A percentile compares a stretch with the other conserved stretches of the same genome.
Conservation (phyloP, 768 basidiomycete species). For the Trametes coccinea region DNA sequence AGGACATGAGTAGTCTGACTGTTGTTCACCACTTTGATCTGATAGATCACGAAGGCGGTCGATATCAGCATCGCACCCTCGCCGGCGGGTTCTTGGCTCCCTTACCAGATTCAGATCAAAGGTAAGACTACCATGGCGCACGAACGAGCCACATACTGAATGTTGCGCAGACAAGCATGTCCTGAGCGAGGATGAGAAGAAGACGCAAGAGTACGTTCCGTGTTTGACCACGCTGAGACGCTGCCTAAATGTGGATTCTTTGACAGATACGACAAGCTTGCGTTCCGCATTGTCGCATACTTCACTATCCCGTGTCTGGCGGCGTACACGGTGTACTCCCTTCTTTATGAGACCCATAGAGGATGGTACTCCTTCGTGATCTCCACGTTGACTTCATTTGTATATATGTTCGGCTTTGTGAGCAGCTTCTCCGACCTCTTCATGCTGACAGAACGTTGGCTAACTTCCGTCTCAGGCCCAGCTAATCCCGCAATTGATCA, state of each 20-base stretch:
- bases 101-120: slow-evolving; percentile 80
- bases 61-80: slow-evolving; percentile 73
- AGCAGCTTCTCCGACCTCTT: slow-evolving; percentile 38
- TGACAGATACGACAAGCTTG: slow-evolving; percentile 81
- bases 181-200: slow-evolving; percentile 95
- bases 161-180: slow-evolving; percentile 79
- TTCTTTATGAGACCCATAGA: slow-evolving; percentile 80
- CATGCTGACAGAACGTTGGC: slow-evolving; percentile 12
- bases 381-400: slow-evolving; percentile 88
- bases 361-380: slow-evolving; percentile 98
- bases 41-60: slow-evolving; percentile 84
- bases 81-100: slow-evolving; percentile 64
- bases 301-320: slow-evolving; percentile 80
- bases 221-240: not conserved
- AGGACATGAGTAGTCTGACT: not conserved
- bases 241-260: not conserved
- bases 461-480: slow-evolving; percentile 57
- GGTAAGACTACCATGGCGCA: slow-evolving; percentile 45
- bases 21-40: not conserved
- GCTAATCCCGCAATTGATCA: slow-evolving; percentile 84
- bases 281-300: slow-evolving; percentile 94
- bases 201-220: slow-evolving; percentile 86
- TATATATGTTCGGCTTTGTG: slow-evolving; percentile 98
- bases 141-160: slow-evolving; percentile 11
- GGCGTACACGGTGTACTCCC: slow-evolving; percentile 77